Percentiles rank a stretch among this genome's conserved stretches.
Evolutionary conservation across 495 filamentous ascomycete species (phyloP).

Genomic region (Aspergillus olivimuriae): DNA sequence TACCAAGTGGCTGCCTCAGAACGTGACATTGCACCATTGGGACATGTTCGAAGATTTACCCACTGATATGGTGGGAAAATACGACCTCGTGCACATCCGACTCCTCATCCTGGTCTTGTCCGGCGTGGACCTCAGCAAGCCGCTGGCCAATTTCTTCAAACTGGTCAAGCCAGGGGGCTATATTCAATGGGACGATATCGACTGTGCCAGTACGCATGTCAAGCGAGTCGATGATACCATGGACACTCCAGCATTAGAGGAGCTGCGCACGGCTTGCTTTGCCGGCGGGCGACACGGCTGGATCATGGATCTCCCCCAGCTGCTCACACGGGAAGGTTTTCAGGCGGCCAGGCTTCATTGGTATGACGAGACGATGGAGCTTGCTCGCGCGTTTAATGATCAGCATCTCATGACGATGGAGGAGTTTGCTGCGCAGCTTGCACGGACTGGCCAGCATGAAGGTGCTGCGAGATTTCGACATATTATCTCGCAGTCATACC

Average conservation of each 20-base stretch:
- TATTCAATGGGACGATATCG: constrained; percentile 29
- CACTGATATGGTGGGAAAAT: constrained; percentile 17
- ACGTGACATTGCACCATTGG: constrained; percentile 18
- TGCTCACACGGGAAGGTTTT: constrained; percentile 4
- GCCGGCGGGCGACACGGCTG: constrained; percentile 14
- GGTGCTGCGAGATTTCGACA: not conserved
- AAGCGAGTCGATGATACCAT: not conserved
- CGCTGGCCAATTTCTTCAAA: constrained; percentile 11
- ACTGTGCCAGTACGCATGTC: constrained; percentile 2
- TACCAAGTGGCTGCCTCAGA: constrained; percentile 16
- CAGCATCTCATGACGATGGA: constrained; percentile 10
- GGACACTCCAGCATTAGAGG: constrained; percentile 5
- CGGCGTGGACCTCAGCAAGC: constrained; percentile 10
- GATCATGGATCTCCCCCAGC: constrained; percentile 8
- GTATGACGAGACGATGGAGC: constrained; percentile 7
- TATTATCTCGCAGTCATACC: not conserved
- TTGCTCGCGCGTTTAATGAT: constrained; percentile 9
- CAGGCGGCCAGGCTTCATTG: constrained; percentile 3
- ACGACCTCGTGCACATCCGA: constrained; percentile 29
- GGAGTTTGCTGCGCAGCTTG: constrained; percentile 6
- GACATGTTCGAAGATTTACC: constrained; percentile 18
- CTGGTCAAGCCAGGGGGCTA: constrained; percentile 30
- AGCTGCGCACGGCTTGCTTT: constrained; percentile 1
- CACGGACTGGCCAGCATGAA: not conserved
- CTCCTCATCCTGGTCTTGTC: constrained; percentile 21